Evolutionary conservation across 768 basidiomycete genomes (phyloP), one percentile per base, ranked within the genome.

Genomic region (Rhodotorula babjevae): DNA sequence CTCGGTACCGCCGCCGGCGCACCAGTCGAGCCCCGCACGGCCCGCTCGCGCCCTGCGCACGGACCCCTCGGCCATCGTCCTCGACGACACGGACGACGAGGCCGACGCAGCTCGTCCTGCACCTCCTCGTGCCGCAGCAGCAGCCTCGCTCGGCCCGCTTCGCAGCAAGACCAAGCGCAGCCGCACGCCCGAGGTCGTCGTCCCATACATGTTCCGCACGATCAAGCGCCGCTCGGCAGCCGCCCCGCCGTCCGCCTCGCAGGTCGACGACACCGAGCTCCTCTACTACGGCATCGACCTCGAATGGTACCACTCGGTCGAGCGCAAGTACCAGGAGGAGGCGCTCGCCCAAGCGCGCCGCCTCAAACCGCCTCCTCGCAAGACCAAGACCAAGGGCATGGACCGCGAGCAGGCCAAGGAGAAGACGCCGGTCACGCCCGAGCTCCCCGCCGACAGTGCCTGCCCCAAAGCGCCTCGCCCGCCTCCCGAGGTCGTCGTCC

Each of bases 201-300:
- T 69, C 47, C 68, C 4, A 83, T 85, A 65, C 71, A 79, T 62
- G 56, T 63, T 69, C 40, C 46, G 44, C 42, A 6, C 10, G 15
- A 21, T 31, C 3, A 68, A 73, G 23, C 29, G 31, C 40, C 7
- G 33, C 2, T 18, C 21, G n/a, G 19, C n/a, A 0, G 52, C 44
- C 2, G n/a, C 56, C 2, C 64, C 66, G 14, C 27, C 42, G 0
- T 33, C 70, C 2, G 68, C 68, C 1, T 56, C 57, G 2, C 36
- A 63, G 21, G 53, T 72, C 60, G 53, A 70, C 8, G 74, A 77
- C 42, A 82, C 80, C 5, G 87, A 91, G 76, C 83, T 96, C 53
- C 80, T 77, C 23, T 83, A 84, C 50, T 83, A 93, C 33, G 87
- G 85, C 19, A 86, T 97, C 77, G 92, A 93, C 78, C 87, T 87